These are phyloP conservation scores for Hanseniaspora thailandica DNA, from an alignment of 805 yeast genomes.

Conservation along the genomic window DNA sequence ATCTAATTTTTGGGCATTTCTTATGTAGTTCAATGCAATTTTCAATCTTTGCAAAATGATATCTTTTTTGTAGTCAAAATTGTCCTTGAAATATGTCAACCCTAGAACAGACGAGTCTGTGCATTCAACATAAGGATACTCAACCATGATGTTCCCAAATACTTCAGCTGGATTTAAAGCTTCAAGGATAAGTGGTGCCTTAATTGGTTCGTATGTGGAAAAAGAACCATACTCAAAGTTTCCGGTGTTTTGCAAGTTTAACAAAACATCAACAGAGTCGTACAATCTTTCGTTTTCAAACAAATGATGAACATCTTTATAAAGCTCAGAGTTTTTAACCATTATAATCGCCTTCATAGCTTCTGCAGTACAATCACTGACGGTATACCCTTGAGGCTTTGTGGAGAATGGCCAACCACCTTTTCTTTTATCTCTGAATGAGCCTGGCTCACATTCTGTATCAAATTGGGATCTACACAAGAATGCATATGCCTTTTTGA, in stretches of 20 bases:
- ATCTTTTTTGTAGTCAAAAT: slow-evolving; percentile 50
- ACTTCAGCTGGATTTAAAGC: slow-evolving; percentile 90
- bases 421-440: slow-evolving; percentile 66
- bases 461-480: slow-evolving; percentile 75
- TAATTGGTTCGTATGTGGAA: slow-evolving; percentile 78
- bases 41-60: slow-evolving; percentile 62
- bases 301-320: slow-evolving; percentile 37
- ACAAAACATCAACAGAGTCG: slow-evolving; percentile 63
- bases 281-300: slow-evolving; percentile 45
- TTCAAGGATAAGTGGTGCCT: slow-evolving; percentile 70
- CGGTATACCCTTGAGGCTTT: slow-evolving; percentile 90
- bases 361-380: slow-evolving; percentile 94
- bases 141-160: slow-evolving; percentile 96
- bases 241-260: slow-evolving; percentile 68
- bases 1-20: slow-evolving; percentile 54
- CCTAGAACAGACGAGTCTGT: slow-evolving; percentile 93
- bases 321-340: slow-evolving; percentile 60
- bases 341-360: slow-evolving; percentile 84
- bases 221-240: slow-evolving; percentile 79
- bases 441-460: slow-evolving; percentile 61
- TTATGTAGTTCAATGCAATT: slow-evolving; percentile 63
- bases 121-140: slow-evolving; percentile 95
- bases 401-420: slow-evolving; percentile 98
- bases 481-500: slow-evolving; percentile 58
- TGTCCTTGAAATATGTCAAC: slow-evolving; percentile 58